A percentile compares a stretch with the other conserved stretches of the same genome.
Conservation (phyloP, 1,284 basidiomycete species). For the Ganoderma boninense region DNA sequence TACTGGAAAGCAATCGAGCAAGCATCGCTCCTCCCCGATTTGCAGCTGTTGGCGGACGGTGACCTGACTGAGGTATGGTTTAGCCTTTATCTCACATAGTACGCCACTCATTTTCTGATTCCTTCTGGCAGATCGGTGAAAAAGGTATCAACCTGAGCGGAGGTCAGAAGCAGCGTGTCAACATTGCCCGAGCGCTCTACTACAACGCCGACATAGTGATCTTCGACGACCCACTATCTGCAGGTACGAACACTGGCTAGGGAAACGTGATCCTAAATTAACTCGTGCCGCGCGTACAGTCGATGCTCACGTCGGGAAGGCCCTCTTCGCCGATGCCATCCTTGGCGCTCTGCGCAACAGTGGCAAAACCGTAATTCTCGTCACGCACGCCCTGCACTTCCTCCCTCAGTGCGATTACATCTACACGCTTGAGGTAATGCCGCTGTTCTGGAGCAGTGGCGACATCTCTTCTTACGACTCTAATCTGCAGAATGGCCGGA, state of each 20-base stretch:
- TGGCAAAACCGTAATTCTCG: slow-evolving; percentile 74
- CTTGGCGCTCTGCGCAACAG: slow-evolving; percentile 57
- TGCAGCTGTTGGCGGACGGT: slow-evolving; percentile 78
- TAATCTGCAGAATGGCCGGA: slow-evolving; percentile 53
- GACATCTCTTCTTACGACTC: neutral
- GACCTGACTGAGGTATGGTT: slow-evolving; percentile 72
- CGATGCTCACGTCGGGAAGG: slow-evolving; percentile 76
- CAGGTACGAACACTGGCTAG: slow-evolving; percentile 47
- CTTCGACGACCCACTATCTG: slow-evolving; percentile 81
- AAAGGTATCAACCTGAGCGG: slow-evolving; percentile 71
- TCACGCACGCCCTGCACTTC: slow-evolving; percentile 81
- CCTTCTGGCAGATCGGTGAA: slow-evolving; percentile 61
- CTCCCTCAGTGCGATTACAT: slow-evolving; percentile 73
- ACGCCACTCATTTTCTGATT: slow-evolving; percentile 6
- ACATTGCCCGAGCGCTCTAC: slow-evolving; percentile 80
- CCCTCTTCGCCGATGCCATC: slow-evolving; percentile 75
- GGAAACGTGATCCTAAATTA: neutral
- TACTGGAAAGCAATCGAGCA: slow-evolving; percentile 74
- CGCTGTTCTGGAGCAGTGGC: neutral
- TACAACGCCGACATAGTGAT: slow-evolving; percentile 74
- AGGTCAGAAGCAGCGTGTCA: slow-evolving; percentile 71
- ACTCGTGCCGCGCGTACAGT: slow-evolving; percentile 45
- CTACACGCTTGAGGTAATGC: slow-evolving; percentile 51
- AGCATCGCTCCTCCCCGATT: slow-evolving; percentile 70
- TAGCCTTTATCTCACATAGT: neutral